These are phyloP conservation scores for Chrysanthemum seticuspe DNA, from an alignment of 129 eudicot species.

Conservation along the genomic window DNA sequence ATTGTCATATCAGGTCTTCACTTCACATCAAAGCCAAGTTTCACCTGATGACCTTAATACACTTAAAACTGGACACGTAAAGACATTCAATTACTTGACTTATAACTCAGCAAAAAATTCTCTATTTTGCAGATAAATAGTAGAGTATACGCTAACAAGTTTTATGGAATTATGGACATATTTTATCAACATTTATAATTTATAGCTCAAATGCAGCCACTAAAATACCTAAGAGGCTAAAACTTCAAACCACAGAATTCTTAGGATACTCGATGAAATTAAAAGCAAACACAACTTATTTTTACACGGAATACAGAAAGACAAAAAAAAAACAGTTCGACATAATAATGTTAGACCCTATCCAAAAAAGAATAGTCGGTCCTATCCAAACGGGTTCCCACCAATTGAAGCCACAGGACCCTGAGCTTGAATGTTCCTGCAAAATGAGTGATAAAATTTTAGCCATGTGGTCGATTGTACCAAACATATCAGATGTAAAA, in stretches of 20 bases:
- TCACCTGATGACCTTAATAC: too few species aligned
- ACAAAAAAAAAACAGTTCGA: not conserved
- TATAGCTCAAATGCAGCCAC: constrained; percentile 8
- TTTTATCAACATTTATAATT: not conserved
- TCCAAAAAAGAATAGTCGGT: constrained; percentile 16
- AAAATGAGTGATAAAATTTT: constrained; percentile 16
- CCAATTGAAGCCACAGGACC: constrained; percentile 76
- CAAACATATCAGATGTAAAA: too few species aligned
- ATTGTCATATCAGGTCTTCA: too few species aligned
- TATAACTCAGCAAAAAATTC: too few species aligned
- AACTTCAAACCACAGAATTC: constrained; percentile 3
- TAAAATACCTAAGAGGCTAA: not conserved
- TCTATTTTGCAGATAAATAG: too few species aligned
- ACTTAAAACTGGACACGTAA: too few species aligned
- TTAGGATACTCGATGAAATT: not conserved
- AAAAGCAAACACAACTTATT: constrained; percentile 28
- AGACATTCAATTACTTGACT: too few species aligned
- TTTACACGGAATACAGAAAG: constrained; percentile 25
- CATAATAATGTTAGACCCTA: constrained; percentile 16
- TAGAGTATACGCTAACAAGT: not conserved
- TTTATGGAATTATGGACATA: constrained; percentile 12
- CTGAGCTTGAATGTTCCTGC: constrained; percentile 67
- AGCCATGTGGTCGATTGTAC: not conserved
- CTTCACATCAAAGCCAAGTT: too few species aligned
- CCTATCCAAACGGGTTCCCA: constrained; percentile 88